phyloP scores from a whole-genome alignment of 768 basidiomycete genomes.

The Phlebiopsis flavidoalba region DNA sequence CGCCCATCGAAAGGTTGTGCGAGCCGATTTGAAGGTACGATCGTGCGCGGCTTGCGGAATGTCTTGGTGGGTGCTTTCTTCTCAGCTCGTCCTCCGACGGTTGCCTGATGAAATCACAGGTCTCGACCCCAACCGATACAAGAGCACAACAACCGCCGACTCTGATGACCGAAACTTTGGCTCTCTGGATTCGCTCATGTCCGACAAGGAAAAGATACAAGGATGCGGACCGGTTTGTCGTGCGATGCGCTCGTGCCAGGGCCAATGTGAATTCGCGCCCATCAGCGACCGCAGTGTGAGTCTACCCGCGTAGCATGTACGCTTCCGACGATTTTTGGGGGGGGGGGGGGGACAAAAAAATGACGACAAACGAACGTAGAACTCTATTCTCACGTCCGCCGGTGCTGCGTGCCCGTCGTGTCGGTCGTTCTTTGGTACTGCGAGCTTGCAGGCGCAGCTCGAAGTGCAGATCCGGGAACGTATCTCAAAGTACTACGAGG shows the following conservation, averaged over 20 bases:
- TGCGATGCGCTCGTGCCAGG: slow-evolving; percentile 77
- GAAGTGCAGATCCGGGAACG: slow-evolving; percentile 79
- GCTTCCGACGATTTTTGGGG: slow-evolving; percentile 3
- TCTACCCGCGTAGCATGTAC: background rate
- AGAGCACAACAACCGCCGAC: slow-evolving; percentile 31
- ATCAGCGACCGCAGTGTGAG: slow-evolving; percentile 56
- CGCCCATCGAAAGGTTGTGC: slow-evolving; percentile 92
- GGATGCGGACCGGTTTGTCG: slow-evolving; percentile 61
- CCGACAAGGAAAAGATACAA: slow-evolving; percentile 86
- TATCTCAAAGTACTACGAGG: slow-evolving; percentile 82
- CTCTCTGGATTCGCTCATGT: slow-evolving; percentile 83
- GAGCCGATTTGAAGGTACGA: slow-evolving; percentile 96
- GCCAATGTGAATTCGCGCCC: slow-evolving; percentile 49
- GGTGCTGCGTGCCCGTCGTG: slow-evolving; percentile 77
- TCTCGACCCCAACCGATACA: slow-evolving; percentile 56
- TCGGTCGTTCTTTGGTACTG: slow-evolving; percentile 39
- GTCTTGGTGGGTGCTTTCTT: slow-evolving; percentile 61
- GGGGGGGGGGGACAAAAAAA: too few species aligned
- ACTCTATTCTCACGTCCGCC: slow-evolving; percentile 55
- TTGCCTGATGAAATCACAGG: slow-evolving; percentile 32
- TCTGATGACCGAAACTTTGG: slow-evolving; percentile 64
- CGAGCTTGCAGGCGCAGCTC: slow-evolving; percentile 77
- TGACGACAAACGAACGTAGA: too few species aligned
- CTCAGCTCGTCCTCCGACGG: background rate
- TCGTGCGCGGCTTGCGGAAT: slow-evolving; percentile 86